Conservation (phyloP, 805 yeast genomes). For the Saccharomycopsis javanensis region DNA sequence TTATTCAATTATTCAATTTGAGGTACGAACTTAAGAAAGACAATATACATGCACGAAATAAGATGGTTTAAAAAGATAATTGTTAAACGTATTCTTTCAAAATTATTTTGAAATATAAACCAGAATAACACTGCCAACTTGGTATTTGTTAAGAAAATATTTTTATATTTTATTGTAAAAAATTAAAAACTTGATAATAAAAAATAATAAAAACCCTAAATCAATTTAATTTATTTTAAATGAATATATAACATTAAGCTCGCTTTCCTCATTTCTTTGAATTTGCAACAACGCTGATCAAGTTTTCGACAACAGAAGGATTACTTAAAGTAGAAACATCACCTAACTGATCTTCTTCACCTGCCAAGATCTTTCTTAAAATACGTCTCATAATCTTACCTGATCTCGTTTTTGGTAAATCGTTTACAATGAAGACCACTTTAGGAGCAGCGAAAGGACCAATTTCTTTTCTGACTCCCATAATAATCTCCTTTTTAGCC, state of each 20-base stretch:
- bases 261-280: not conserved
- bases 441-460: slow-evolving; percentile 87
- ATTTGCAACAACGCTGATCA: slow-evolving; percentile 40
- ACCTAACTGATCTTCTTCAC: slow-evolving; percentile 74
- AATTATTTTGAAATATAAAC: no score
- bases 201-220: not conserved
- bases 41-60: not conserved
- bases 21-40: not conserved
- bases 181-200: not conserved
- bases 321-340: slow-evolving; percentile 71
- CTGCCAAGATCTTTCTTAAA: slow-evolving; percentile 63
- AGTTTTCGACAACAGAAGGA: slow-evolving; percentile 61
- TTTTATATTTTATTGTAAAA: not conserved
- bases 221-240: not conserved
- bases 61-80: no score
- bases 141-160: no score
- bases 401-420: slow-evolving; percentile 77
- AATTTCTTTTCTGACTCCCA: slow-evolving; percentile 68
- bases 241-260: not conserved
- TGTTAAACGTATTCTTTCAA: no score
- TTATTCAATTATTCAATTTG: not conserved
- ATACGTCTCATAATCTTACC: slow-evolving; percentile 86
- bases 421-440: slow-evolving; percentile 59
- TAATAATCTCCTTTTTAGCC: slow-evolving; percentile 51
- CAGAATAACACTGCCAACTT: not conserved